Base-by-base conservation (phyloP, 2,329 filamentous ascomycete genomes). In the Chaetomiaceae sp. region DNA sequence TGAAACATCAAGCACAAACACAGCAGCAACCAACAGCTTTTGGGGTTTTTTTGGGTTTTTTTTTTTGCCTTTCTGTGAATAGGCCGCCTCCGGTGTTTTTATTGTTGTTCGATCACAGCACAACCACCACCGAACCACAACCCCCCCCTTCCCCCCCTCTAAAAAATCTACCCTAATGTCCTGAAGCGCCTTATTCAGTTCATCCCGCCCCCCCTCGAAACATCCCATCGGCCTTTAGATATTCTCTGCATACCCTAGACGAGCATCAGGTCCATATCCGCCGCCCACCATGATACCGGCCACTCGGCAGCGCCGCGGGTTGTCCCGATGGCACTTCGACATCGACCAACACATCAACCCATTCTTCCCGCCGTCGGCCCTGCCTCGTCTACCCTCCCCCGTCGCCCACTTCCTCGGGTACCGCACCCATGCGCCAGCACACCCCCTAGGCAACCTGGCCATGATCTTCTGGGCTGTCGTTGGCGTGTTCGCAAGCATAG, bases 271-370 rank as follows among this genome's bases (percentile, higher is more conserved):
- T n/a, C n/a, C n/a, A n/a, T n/a, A n/a, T n/a, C n/a, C n/a, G n/a
- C 44, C 6, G 32, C 3, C 29, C 13, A 11, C 48, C 5, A 55
- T 56, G 44, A 51, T 38, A 36, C 23, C 48, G 13, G 29, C 42
- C 23, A 16, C 27, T 23, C 41, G 18, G 14, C 38, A 37, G 14
- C 43, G 43, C 36, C 41, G 44, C 38, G 45, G 44, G 27, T 48
- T 34, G 18, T 48, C 48, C 14, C 55, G 45, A 30, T 78, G 75
- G 71, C 75, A 85, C 64, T 82, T 95, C 69, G 82, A 94, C 69
- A 80, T 95, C 58, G 90, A 96, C 74, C 71, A 70, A n/a, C 82
- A 85, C 65, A 66, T 95, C 46, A 90, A 92, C 66, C 86, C 78
- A 2, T 75, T 82, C 55, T 65, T 95, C 21, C 87, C 87, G 8